These are phyloP conservation scores for Dactylonectria macrodidyma DNA, from an alignment of 2,329 filamentous ascomycete genomes.

Conservation along the genomic window DNA sequence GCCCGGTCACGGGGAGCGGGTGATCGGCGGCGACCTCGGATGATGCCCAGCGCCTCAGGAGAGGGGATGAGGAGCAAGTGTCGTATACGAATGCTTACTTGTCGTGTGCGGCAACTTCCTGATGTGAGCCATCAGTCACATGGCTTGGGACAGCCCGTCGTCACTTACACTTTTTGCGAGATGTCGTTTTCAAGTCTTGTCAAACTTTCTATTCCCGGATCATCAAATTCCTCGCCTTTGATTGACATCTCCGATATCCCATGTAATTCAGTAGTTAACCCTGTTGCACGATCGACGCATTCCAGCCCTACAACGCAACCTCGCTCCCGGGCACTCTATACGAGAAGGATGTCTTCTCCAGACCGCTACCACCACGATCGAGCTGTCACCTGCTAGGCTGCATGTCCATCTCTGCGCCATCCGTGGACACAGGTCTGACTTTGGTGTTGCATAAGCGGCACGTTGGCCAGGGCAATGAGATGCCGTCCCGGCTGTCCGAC, in stretches of 20 bases:
- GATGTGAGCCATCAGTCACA: neutral
- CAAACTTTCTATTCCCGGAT: neutral
- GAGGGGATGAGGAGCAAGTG: neutral
- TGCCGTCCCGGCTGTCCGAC: neutral
- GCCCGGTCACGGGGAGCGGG: conserved; percentile 3
- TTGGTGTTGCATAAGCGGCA: neutral
- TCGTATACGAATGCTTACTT: neutral
- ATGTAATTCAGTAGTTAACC: no score
- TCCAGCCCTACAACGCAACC: neutral
- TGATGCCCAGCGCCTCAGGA: neutral
- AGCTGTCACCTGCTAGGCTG: neutral
- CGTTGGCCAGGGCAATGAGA: neutral
- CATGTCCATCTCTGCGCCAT: neutral
- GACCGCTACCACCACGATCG: neutral
- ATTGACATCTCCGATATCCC: no score
- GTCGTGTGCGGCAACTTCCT: neutral
- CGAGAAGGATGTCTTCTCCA: neutral
- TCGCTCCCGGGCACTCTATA: neutral
- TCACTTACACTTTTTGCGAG: neutral
- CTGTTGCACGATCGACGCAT: neutral
- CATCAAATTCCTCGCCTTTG: no score
- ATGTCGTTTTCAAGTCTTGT: neutral
- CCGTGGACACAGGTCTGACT: neutral
- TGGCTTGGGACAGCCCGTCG: neutral
- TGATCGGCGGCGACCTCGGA: neutral